Evolutionary conservation across 1,284 basidiomycete genomes (phyloP), one percentile per base, ranked within the genome.

Genomic region (Ustilago cynodontis): DNA sequence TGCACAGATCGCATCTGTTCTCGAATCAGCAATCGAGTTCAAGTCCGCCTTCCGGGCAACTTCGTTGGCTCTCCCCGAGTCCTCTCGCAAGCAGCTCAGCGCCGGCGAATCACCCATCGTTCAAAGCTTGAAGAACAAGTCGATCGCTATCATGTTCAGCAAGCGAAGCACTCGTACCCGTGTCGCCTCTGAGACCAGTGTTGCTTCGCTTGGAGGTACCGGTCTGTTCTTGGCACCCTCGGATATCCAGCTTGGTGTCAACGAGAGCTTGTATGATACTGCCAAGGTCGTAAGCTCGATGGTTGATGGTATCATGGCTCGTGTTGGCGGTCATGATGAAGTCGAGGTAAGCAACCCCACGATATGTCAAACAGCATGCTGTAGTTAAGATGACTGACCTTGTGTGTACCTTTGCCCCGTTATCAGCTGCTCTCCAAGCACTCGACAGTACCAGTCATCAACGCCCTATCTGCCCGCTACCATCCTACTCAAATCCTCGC

Each of bases 401-500:
- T 9, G 6, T 20, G n/a, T 20, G 18, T 43, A 20, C 41, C 18
- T 14, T 14, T 33, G 22, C 18, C 10, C 9, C 20, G 11, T 16
- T 24, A 2, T 18, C 29, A 61, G 59, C 92, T 93, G 87, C 89
- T 99, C 8, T 94, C 94, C 11, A 88, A 91, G 86, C 88, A 97
- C 87, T 95, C 95, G 0, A 90, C 91, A 2, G 94, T 98, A 0
- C 96, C 96, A 0, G 94, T 99, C 16, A 89, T 98, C 86, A 99
- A 98, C 86, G 96, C 96, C 2, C 91, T 99, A 24, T 97, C 94
- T 2, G 93, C 93, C 18, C 90, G 95, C 43, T 99, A 95, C 91
- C 96, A 99, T 86, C 96, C 96, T 1, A 97, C 95, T 0, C 96
- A 99, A 86, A 92, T 93, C 72, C 91, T 99, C 28, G 96, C 96